Percentiles rank a stretch among this genome's conserved stretches.
These are phyloP conservation scores for Lenwebbia sp. DNA, from an alignment of 345 rosid species.

Conservation along the genomic window DNA sequence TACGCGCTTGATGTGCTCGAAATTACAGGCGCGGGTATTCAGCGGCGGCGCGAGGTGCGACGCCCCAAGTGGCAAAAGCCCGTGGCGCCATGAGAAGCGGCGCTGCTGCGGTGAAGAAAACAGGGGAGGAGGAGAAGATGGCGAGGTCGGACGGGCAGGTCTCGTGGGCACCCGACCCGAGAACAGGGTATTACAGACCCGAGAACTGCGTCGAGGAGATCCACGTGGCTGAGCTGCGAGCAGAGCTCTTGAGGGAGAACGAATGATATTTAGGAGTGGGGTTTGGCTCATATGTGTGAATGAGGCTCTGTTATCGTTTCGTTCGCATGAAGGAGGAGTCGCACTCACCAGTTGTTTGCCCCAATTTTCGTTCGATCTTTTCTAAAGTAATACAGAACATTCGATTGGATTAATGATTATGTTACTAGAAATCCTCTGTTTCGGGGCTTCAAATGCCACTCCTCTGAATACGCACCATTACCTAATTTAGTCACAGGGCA, in stretches of 20 bases:
- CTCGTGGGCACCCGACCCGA: conserved; percentile 71
- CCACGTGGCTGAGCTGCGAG: conserved; percentile 57
- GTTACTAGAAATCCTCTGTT: not conserved
- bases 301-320: not conserved
- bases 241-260: conserved; percentile 44
- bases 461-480: not conserved
- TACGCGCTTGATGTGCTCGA: not conserved
- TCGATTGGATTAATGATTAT: not conserved
- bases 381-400: not conserved
- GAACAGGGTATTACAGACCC: conserved; percentile 74
- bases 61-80: not conserved
- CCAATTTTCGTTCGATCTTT: not conserved
- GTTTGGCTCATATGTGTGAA: not conserved
- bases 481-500: not conserved
- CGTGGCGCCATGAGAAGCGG: not conserved
- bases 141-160: not conserved
- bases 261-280: conserved; percentile 3
- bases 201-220: conserved; percentile 45
- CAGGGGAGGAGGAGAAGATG: not conserved
- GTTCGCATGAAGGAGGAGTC: not conserved
- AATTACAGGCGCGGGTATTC: not conserved
- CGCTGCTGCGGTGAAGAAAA: not conserved
- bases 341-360: not conserved
- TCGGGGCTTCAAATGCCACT: not conserved
- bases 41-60: not conserved